These are phyloP conservation scores for Fusarium gaditjirri DNA, from an alignment of 2,329 filamentous ascomycete species.

Conservation along the genomic window DNA sequence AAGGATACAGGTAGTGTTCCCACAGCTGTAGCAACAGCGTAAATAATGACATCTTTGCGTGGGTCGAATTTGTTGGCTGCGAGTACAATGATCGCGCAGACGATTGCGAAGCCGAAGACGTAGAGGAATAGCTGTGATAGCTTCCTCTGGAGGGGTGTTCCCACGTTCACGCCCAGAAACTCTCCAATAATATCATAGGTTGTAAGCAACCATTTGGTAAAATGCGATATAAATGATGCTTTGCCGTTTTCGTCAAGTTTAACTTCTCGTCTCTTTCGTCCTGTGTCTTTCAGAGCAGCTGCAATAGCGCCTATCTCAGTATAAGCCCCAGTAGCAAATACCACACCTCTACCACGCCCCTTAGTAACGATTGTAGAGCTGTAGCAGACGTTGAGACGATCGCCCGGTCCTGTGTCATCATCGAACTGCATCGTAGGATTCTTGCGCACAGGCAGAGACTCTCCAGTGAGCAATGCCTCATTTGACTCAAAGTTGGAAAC, in stretches of 20 bases:
- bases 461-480: constrained; percentile 31
- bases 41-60: constrained; percentile 52
- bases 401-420: constrained; percentile 58
- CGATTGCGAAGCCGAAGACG: constrained; percentile 50
- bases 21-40: constrained; percentile 55
- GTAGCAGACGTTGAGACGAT: constrained; percentile 71
- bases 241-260: constrained; percentile 57
- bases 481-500: constrained; percentile 33
- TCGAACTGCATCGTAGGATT: constrained; percentile 55
- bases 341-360: constrained; percentile 68
- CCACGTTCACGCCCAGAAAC: constrained; percentile 62
- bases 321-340: constrained; percentile 70
- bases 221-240: constrained; percentile 45
- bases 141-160: constrained; percentile 75
- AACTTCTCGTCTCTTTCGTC: constrained; percentile 46
- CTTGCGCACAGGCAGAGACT: constrained; percentile 68
- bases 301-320: constrained; percentile 73
- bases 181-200: constrained; percentile 40
- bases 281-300: constrained; percentile 53
- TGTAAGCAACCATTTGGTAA: constrained; percentile 50
- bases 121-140: constrained; percentile 73
- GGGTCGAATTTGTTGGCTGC: constrained; percentile 44
- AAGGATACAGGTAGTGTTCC: constrained; percentile 60
- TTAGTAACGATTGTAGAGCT: constrained; percentile 71
- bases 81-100: constrained; percentile 38